Percentiles rank a stretch among this genome's conserved stretches.
phyloP scores from a whole-genome alignment of 306 rosid genomes.

The Quercus agrifolia region DNA sequence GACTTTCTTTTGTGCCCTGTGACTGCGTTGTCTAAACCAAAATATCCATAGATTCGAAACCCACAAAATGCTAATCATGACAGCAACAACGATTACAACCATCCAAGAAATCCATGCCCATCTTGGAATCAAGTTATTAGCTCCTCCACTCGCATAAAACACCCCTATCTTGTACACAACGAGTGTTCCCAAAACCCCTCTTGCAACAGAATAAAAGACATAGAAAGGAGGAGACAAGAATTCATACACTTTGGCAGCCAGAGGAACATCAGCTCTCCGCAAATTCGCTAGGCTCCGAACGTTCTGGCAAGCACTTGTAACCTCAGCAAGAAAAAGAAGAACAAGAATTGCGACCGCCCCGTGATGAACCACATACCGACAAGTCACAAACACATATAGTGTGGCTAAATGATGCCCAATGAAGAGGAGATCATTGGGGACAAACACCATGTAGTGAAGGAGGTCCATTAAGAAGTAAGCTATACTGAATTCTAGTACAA shows the following conservation, averaged over 20 bases:
- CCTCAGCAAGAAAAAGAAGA: slow-evolving; percentile 43
- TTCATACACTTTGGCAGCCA: slow-evolving; percentile 30
- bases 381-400: slow-evolving; percentile 37
- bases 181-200: slow-evolving; percentile 44
- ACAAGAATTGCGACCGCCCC: slow-evolving; percentile 39
- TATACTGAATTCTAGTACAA: slow-evolving; percentile 35
- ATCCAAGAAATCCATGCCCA: slow-evolving; percentile 65
- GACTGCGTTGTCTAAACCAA: slow-evolving; percentile 17
- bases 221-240: slow-evolving; percentile 36
- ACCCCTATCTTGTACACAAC: slow-evolving; percentile 33
- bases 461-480: slow-evolving; percentile 51
- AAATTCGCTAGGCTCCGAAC: slow-evolving; percentile 35
- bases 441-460: slow-evolving; percentile 33
- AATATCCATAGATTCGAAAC: slow-evolving; percentile 30
- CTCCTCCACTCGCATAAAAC: slow-evolving; percentile 31
- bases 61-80: slow-evolving; percentile 39
- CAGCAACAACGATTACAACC: slow-evolving; percentile 35
- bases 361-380: slow-evolving; percentile 34
- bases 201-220: slow-evolving; percentile 28
- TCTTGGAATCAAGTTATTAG: slow-evolving; percentile 21
- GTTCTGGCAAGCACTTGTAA: slow-evolving; percentile 50
- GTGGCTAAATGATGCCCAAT: slow-evolving; percentile 46
- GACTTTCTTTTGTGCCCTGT: slow-evolving; percentile 15
- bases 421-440: slow-evolving; percentile 39
- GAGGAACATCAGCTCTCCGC: slow-evolving; percentile 6